These are phyloP conservation scores for Prunus armeniaca DNA, from an alignment of 306 rosid genomes.

Conservation along the genomic window DNA sequence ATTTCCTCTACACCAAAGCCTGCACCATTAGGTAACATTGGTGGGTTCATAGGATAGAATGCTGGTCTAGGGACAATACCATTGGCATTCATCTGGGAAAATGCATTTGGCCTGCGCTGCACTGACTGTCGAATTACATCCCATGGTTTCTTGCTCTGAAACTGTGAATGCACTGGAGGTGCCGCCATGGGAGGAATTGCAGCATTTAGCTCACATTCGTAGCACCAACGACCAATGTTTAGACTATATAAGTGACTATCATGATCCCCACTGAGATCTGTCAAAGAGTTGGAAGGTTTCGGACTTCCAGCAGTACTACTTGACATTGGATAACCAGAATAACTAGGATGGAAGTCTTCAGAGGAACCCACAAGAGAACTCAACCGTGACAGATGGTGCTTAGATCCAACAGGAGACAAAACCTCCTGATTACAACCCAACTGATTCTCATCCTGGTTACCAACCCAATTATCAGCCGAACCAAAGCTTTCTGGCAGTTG, in stretches of 20 bases:
- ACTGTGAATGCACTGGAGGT: constrained; percentile 24
- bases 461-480: constrained; percentile 21
- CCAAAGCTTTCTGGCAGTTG: constrained; percentile 16
- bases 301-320: constrained; percentile 26
- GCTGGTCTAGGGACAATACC: constrained; percentile 32
- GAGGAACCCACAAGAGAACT: constrained; percentile 24
- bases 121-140: constrained; percentile 32
- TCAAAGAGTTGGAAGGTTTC: constrained; percentile 30
- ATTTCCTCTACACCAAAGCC: constrained; percentile 40
- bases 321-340: constrained; percentile 18
- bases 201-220: constrained; percentile 26
- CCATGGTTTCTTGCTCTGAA: constrained; percentile 38
- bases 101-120: constrained; percentile 30
- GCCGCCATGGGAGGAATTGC: constrained; percentile 21
- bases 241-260: constrained; percentile 34
- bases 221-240: constrained; percentile 25
- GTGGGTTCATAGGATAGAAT: constrained; percentile 28
- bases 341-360: constrained; percentile 40
- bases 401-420: constrained; percentile 25
- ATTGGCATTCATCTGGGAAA: constrained; percentile 30
- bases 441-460: constrained; percentile 34
- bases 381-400: constrained; percentile 20
- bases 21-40: constrained; percentile 31
- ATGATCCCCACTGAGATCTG: constrained; percentile 48
- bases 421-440: constrained; percentile 16